Base-by-base conservation (phyloP, 164 flowering plant species). In the Nelumbo lutea region DNA sequence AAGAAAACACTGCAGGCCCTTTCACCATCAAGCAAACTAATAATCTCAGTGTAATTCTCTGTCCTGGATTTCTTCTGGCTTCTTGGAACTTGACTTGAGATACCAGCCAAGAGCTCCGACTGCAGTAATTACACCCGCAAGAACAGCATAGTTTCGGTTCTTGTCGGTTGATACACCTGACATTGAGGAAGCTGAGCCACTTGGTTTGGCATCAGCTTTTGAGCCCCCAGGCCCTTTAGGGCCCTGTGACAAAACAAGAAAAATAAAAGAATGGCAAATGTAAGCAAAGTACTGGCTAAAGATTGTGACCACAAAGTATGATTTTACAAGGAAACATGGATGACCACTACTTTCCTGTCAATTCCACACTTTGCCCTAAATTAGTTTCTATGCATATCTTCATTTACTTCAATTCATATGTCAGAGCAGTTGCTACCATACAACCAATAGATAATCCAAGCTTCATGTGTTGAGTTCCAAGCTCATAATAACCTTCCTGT, bases 81-180 rank as follows among this genome's bases (percentile, higher is more conserved):
- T 84, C 83, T 85, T 89, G 61, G 73, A 65, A 63, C 67, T 79
- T 45, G 84, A 77, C 64, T 77, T 82, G 51, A 85, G 82, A 66
- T 89, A 90, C 96, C 96, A 90, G 45, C 96, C 98, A 14, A 84
- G 68, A 42, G 86, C 88, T 67, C 83, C 87, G 52, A 83, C 3
- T 44, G 45, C 70, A 39, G 96, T 77, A 6, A 83, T 70, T 0
- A 77, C 76, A 53, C 96, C 98, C 59, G 93, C 93, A 13, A 83
- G 66, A 58, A 89, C 90, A 40, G 80, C 98, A 84, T 88, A 93
- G 83, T 93, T 93, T n/a, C 88, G 74, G 72, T 84, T 14, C 71
- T 88, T 90, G 81, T 84, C 87, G 15, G 90, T 82, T 52, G 98
- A 93, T 3, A 81, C 89, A 48, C 82, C 81, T 11, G 83, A 68